Base-by-base conservation (phyloP, 73 alveolate genomes). In the Breviolum minutum region DNA sequence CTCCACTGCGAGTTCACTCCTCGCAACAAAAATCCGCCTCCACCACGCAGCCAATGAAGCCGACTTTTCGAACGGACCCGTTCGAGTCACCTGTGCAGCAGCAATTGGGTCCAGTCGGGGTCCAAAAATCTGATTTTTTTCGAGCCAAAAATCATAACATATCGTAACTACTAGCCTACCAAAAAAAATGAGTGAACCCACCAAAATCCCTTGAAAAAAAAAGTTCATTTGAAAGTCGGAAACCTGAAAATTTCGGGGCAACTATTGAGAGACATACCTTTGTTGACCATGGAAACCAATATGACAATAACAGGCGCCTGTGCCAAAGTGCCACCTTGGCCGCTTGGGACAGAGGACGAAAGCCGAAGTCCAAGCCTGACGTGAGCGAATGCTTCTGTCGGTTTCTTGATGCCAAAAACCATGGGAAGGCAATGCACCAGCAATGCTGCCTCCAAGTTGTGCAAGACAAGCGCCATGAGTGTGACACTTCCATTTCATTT, bases 1-100 rank as follows among this genome's bases (percentile, higher is more conserved):
- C 10, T 40, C 24, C n/a, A 20, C 17, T 14, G 22, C 70, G 24
- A 81, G 63, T 14, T 27, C 63, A 8, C 29, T 8, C 29, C 87
- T 63, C n/a, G 64, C 87, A n/a, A n/a, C n/a, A n/a, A n/a, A n/a
- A 61, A 29, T n/a, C 63, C 64, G 68, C 84, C 96, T 90, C 96
- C 96, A 90, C 96, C 96, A 90, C 2, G 96, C 96, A 17, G 96
- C 32, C 32, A 90, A 74, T 9, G 95, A 89, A 24, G 95, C 73
- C 9, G 48, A 10, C 80, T 16, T 71, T 61, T 90, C 87, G 8
- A 22, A n/a, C 13, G 71, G 24, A n/a, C 86, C 87, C 1, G 96
- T 90, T 40, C 96, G 96, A 48, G 96, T 90, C 12, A n/a, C 95
- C 95, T 88, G 84, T 8, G 69, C 9, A 32, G 54, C 14, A 79